Conservation (phyloP, 2,329 filamentous ascomycete genomes). For the Xylariaceae sp. region DNA sequence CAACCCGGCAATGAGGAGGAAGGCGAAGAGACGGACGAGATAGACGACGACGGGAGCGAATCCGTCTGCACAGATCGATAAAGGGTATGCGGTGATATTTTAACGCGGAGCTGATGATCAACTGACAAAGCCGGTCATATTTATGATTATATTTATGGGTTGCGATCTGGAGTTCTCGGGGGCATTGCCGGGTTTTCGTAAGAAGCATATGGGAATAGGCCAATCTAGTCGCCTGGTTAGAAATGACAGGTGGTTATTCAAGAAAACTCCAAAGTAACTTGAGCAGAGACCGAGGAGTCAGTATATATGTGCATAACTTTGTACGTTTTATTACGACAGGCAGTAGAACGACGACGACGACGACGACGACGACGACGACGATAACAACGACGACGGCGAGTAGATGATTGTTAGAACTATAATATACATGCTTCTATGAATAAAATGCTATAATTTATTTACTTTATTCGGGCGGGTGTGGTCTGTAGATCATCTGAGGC, state of each 20-base stretch:
- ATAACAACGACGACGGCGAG: neutral
- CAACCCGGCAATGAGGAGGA: constrained; percentile 38
- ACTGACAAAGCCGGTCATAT: neutral
- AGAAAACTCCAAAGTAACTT: neutral
- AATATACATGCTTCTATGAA: neutral
- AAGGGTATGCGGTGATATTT: neutral
- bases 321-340: no score
- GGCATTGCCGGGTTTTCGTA: constrained; percentile 19
- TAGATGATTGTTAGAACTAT: neutral
- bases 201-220: constrained; percentile 13
- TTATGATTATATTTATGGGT: no score
- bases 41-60: constrained; percentile 38
- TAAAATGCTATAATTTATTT: neutral
- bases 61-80: neutral
- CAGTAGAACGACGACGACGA: no score
- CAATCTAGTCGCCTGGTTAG: constrained; percentile 12
- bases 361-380: neutral
- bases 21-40: constrained; percentile 35
- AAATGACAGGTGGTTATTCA: constrained; percentile 8
- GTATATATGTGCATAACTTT: neutral
- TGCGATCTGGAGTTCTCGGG: constrained; percentile 18
- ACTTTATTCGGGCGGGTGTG: neutral
- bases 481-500: constrained; percentile 14
- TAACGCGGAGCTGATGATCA: constrained; percentile 3
- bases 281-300: neutral